These are phyloP conservation scores for Puccinia triticina DNA, from an alignment of 1,284 basidiomycete genomes.

Conservation along the genomic window DNA sequence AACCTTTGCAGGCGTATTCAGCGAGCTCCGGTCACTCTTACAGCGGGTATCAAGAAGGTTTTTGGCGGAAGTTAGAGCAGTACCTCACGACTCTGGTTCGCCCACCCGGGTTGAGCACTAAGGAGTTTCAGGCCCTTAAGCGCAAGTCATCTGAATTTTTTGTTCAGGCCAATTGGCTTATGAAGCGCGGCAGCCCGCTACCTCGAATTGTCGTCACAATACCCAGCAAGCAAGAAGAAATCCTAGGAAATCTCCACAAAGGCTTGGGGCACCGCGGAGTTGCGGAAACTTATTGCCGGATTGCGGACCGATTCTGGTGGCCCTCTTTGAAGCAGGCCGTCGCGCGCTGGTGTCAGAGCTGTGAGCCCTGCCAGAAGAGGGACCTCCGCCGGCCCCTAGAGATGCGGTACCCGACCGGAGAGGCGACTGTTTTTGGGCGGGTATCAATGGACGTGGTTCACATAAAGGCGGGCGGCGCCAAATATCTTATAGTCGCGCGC, in stretches of 20 bases:
- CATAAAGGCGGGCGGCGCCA: slow-evolving; percentile 30
- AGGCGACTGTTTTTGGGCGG: not conserved
- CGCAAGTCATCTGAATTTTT: not conserved
- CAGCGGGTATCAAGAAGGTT: not conserved
- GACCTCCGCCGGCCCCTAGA: not conserved
- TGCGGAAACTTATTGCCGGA: not conserved
- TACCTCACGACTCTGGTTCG: not conserved
- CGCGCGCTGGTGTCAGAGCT: not conserved
- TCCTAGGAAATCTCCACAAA: not conserved
- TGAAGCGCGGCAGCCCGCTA: not conserved
- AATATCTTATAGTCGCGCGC: slow-evolving; percentile 41
- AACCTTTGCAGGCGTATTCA: not conserved
- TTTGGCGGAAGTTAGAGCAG: not conserved
- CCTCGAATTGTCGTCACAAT: not conserved
- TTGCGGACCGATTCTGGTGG: not conserved
- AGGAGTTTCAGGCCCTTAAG: not conserved
- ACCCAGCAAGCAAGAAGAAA: not conserved
- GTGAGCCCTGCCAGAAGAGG: not conserved
- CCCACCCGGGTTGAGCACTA: not conserved
- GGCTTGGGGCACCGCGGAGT: not conserved
- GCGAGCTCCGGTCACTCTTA: too few species aligned
- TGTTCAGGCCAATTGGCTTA: not conserved
- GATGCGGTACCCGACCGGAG: not conserved
- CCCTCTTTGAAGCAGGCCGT: not conserved
- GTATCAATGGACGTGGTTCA: slow-evolving; percentile 16